A percentile compares a stretch with the other conserved stretches of the same genome.
These are phyloP conservation scores for Oxyria digyna DNA, from an alignment of 148 eudicot species.

Conservation along the genomic window DNA sequence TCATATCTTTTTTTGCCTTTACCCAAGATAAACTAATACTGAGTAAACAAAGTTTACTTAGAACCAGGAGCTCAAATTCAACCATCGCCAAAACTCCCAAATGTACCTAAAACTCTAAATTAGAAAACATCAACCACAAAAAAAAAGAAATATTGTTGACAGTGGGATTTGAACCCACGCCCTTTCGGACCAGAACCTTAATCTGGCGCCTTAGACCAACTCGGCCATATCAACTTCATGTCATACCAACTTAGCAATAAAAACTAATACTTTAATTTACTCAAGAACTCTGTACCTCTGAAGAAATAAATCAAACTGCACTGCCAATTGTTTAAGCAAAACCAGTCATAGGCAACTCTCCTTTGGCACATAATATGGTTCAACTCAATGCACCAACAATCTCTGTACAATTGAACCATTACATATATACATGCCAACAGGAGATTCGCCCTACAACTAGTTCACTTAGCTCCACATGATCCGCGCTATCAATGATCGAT, in stretches of 20 bases:
- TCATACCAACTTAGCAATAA: too few relatives aligned
- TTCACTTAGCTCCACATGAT: neutral
- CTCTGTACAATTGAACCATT: neutral
- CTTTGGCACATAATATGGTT: neutral
- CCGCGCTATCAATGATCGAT: neutral
- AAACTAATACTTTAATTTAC: too few relatives aligned
- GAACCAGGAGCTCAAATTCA: too few relatives aligned
- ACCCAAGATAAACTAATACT: too few relatives aligned
- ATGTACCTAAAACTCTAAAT: too few relatives aligned
- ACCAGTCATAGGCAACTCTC: conserved; percentile 1
- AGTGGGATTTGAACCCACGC: conserved; percentile 99
- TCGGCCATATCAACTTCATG: too few relatives aligned
- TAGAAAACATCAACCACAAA: too few relatives aligned
- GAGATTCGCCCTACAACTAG: neutral
- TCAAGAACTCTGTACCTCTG: too few relatives aligned
- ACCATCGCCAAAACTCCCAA: too few relatives aligned
- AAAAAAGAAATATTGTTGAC: conserved; percentile 28
- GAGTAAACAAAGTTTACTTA: too few relatives aligned
- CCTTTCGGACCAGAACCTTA: conserved; percentile 97
- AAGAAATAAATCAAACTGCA: neutral
- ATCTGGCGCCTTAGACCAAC: conserved; percentile 99
- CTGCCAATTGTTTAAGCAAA: neutral
- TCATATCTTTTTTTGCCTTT: too few relatives aligned
- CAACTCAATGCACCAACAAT: neutral
- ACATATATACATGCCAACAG: neutral